Conservation (phyloP, 768 basidiomycete species). For the Suillus lakei region DNA sequence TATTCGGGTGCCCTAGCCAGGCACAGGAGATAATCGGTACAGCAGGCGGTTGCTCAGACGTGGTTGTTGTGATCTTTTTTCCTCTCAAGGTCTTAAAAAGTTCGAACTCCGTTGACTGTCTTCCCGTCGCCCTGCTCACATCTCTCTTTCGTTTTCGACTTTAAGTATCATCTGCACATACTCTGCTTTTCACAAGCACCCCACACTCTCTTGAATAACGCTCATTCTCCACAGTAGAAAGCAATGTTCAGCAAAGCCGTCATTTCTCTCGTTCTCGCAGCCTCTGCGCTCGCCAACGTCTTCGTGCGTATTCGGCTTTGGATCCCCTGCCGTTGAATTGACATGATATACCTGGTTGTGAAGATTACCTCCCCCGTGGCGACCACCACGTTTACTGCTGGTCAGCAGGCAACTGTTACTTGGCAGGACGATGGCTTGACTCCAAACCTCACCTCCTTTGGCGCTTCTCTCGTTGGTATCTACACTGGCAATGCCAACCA, state of each 20-base stretch:
- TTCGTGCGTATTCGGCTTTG: slow-evolving; percentile 45
- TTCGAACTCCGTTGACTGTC: slow-evolving; percentile 38
- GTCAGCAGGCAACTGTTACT: slow-evolving; percentile 49
- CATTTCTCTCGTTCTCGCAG: slow-evolving; percentile 54
- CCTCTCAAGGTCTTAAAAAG: slow-evolving; percentile 4
- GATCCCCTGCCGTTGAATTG: background rate
- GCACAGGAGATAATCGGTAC: background rate
- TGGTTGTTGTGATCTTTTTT: background rate
- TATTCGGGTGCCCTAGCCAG: background rate
- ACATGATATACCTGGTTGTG: slow-evolving; percentile 9
- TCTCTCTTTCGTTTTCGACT: slow-evolving; percentile 5
- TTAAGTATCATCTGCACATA: background rate
- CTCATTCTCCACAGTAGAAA: slow-evolving; percentile 19
- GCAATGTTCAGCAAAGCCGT: slow-evolving; percentile 59
- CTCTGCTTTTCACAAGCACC: slow-evolving; percentile 16
- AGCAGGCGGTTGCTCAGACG: slow-evolving; percentile 1
- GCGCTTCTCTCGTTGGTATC: slow-evolving; percentile 56
- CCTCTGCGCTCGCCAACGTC: slow-evolving; percentile 59
- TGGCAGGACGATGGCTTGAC: slow-evolving; percentile 62
- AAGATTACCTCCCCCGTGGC: slow-evolving; percentile 65
- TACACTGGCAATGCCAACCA: slow-evolving; percentile 63
- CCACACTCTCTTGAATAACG: slow-evolving; percentile 28
- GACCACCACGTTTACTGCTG: slow-evolving; percentile 51
- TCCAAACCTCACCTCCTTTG: slow-evolving; percentile 58
- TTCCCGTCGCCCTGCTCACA: slow-evolving; percentile 1